phyloP scores from a whole-genome alignment of 2,329 filamentous ascomycete genomes.

The Thelonectria blattea region DNA sequence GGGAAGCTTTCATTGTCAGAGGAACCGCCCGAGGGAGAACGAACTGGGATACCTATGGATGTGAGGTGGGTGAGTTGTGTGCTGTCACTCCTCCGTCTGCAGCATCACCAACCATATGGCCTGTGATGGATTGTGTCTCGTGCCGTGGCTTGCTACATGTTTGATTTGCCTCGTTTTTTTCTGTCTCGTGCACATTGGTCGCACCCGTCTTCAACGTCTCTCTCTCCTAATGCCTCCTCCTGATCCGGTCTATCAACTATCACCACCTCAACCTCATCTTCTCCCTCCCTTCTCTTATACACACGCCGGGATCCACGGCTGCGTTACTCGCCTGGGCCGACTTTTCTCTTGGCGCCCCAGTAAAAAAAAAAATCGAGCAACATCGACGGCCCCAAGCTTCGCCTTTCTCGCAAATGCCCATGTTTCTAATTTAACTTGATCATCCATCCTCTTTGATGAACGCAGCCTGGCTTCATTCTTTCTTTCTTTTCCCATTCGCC shows the following conservation, averaged over 20 bases:
- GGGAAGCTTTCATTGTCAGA: not conserved
- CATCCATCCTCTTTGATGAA: not conserved
- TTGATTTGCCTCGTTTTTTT: too few species aligned
- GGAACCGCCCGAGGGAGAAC: not conserved
- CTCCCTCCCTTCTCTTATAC: not conserved
- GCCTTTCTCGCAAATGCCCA: not conserved
- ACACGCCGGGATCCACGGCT: conserved; percentile 3
- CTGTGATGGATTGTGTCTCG: too few species aligned
- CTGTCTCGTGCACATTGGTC: too few species aligned
- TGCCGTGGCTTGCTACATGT: too few species aligned
- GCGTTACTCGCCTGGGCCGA: conserved; percentile 17
- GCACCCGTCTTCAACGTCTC: too few species aligned
- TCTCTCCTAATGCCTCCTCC: too few species aligned
- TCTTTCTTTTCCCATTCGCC: too few species aligned
- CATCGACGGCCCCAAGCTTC: conserved; percentile 1
- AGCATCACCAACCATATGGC: too few species aligned
- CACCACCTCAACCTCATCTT: not conserved
- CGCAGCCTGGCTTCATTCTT: too few species aligned
- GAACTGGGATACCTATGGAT: too few species aligned
- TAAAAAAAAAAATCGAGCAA: conserved; percentile 10
- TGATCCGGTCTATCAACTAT: too few species aligned
- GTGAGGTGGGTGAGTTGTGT: not conserved
- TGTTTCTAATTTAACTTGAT: conserved; percentile 18
- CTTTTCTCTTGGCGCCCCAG: conserved; percentile 20
- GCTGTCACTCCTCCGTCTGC: not conserved